phyloP scores from a whole-genome alignment of 2,329 filamentous ascomycete genomes.

The Penicillium sp. region DNA sequence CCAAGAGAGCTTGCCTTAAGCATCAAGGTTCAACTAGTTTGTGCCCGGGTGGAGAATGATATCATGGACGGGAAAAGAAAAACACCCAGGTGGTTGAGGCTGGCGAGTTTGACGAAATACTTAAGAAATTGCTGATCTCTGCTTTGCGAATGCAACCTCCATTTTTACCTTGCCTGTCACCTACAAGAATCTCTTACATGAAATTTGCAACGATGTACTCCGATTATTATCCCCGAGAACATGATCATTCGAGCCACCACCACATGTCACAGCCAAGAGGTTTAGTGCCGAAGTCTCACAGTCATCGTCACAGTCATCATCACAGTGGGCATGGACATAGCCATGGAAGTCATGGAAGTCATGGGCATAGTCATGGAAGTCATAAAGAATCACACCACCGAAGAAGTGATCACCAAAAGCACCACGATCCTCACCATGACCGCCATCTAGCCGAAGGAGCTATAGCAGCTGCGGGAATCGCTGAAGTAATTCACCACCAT shows the following conservation, averaged over 20 bases:
- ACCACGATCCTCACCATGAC: constrained; percentile 5
- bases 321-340: background rate
- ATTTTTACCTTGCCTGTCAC: background rate
- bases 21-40: constrained; percentile 7
- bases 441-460: constrained; percentile 9
- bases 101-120: background rate
- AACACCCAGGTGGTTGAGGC: background rate
- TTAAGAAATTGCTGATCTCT: too few relatives aligned
- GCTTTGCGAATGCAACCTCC: background rate
- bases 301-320: background rate
- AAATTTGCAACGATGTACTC: background rate
- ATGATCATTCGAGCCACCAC: constrained; percentile 5
- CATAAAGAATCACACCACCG: background rate
- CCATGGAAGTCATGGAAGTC: too few relatives aligned
- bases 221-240: background rate
- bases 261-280: background rate
- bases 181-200: background rate
- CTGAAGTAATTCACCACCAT: constrained; percentile 8
- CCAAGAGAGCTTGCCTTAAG: background rate
- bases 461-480: constrained; percentile 3
- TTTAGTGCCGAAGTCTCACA: background rate
- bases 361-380: background rate
- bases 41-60: constrained; percentile 8
- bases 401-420: background rate
- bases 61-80: constrained; percentile 6